Evolutionary conservation across 1,284 basidiomycete genomes (phyloP).

Genomic region (Peniophora sp.): DNA sequence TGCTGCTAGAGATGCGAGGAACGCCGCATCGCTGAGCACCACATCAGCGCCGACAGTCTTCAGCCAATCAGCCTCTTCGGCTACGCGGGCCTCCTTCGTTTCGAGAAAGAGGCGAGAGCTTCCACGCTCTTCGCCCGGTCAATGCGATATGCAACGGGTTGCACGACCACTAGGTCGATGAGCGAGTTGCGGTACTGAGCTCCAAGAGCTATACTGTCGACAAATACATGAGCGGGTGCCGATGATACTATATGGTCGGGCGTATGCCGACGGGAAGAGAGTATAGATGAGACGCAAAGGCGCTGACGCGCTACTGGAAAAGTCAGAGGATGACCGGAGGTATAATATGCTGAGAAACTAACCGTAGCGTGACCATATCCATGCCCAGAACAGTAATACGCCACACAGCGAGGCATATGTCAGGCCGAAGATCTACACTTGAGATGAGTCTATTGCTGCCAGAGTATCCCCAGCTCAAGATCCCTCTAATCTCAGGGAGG

Average conservation of each 20-base stretch:
- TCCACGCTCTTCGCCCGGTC: conserved; percentile 63
- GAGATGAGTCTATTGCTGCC: too few species aligned
- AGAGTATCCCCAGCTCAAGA: too few species aligned
- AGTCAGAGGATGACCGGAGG: not conserved
- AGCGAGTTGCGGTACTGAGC: conserved; percentile 58
- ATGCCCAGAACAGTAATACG: conserved; percentile 70
- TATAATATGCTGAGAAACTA: conserved; percentile 16
- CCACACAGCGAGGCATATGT: conserved; percentile 25
- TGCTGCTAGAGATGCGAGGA: conserved; percentile 74
- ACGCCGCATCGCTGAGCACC: conserved; percentile 71
- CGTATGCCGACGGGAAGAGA: conserved; percentile 23
- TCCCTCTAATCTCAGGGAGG: too few species aligned
- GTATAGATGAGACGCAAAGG: conserved; percentile 52
- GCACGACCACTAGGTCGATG: conserved; percentile 67
- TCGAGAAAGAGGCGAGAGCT: conserved; percentile 50
- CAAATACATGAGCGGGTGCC: conserved; percentile 58
- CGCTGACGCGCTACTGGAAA: conserved; percentile 48
- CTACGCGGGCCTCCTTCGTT: conserved; percentile 45
- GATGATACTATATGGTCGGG: conserved; percentile 57
- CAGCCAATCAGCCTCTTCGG: conserved; percentile 55
- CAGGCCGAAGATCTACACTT: too few species aligned
- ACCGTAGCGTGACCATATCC: conserved; percentile 21
- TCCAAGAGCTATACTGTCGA: conserved; percentile 49
- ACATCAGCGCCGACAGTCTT: conserved; percentile 40
- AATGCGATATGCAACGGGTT: conserved; percentile 67